Evolutionary conservation across 2,329 filamentous ascomycete species (phyloP).

Genomic region (Alternaria triticina): DNA sequence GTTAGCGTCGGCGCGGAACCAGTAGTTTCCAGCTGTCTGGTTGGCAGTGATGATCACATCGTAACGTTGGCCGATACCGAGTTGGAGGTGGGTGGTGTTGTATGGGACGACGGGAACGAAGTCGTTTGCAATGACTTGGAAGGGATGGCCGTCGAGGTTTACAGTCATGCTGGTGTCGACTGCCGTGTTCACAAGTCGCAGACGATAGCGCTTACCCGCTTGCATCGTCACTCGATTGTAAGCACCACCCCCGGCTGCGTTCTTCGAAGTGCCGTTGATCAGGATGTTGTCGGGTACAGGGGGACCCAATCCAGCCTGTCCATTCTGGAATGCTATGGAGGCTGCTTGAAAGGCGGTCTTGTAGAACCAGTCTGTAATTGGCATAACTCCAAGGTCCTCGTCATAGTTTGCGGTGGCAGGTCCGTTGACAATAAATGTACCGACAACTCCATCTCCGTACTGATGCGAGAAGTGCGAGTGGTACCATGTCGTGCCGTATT

Average conservation of each 20-base stretch:
- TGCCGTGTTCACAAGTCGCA: conserved; percentile 63
- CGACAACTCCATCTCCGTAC: conserved; percentile 52
- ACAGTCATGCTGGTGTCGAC: conserved; percentile 35
- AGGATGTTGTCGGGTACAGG: conserved; percentile 52
- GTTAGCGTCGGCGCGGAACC: conserved; percentile 42
- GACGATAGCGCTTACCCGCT: conserved; percentile 59
- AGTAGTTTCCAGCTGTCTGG: conserved; percentile 39
- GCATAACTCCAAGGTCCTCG: conserved; percentile 34
- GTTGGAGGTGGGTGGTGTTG: conserved; percentile 45
- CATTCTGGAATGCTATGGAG: conserved; percentile 27
- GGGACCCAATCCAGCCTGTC: conserved; percentile 25
- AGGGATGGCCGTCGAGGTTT: conserved; percentile 39
- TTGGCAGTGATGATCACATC: conserved; percentile 46
- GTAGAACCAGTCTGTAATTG: conserved; percentile 53
- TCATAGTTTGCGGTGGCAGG: conserved; percentile 42
- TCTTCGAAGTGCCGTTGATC: conserved; percentile 64
- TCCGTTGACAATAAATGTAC: conserved; percentile 39
- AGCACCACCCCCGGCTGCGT: conserved; percentile 47
- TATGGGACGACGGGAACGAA: conserved; percentile 42
- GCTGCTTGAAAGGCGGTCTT: conserved; percentile 39
- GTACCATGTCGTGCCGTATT: conserved; percentile 47
- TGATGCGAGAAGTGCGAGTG: conserved; percentile 53
- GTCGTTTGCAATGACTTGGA: conserved; percentile 42
- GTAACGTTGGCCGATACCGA: conserved; percentile 50
- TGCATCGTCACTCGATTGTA: conserved; percentile 39